phyloP scores from a whole-genome alignment of 805 yeast species.

The Candida silvicultrix region DNA sequence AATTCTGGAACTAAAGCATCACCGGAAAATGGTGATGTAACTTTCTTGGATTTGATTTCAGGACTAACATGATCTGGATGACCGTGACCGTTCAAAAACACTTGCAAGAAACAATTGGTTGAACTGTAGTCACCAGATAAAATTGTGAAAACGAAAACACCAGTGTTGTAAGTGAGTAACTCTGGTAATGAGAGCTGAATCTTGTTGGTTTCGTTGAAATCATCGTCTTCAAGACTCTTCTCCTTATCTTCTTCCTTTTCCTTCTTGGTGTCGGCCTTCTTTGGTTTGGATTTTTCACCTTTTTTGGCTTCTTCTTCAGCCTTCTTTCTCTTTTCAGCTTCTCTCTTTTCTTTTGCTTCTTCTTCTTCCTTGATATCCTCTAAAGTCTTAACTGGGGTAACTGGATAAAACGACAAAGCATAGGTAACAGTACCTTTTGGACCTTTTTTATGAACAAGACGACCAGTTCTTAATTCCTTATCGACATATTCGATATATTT shows the following conservation, averaged over 20 bases:
- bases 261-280: slow-evolving; percentile 23
- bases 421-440: slow-evolving; percentile 77
- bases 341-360: slow-evolving; percentile 31
- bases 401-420: slow-evolving; percentile 76
- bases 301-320: slow-evolving; percentile 22
- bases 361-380: slow-evolving; percentile 61
- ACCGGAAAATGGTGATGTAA: slow-evolving; percentile 46
- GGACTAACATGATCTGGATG: slow-evolving; percentile 57
- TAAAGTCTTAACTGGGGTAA: slow-evolving; percentile 70
- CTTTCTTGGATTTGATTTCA: slow-evolving; percentile 30
- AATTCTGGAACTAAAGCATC: slow-evolving; percentile 76
- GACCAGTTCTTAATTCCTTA: slow-evolving; percentile 49
- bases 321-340: slow-evolving; percentile 28
- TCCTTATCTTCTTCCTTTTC: slow-evolving; percentile 20
- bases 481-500: slow-evolving; percentile 52
- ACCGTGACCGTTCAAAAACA: slow-evolving; percentile 70
- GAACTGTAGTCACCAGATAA: slow-evolving; percentile 50
- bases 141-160: slow-evolving; percentile 68
- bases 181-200: slow-evolving; percentile 52
- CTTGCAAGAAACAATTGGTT: slow-evolving; percentile 61
- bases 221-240: slow-evolving; percentile 26
- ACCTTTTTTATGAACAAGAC: slow-evolving; percentile 69
- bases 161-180: slow-evolving; percentile 55
- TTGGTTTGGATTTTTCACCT: slow-evolving; percentile 23
- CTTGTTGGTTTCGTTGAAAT: slow-evolving; percentile 29